Conservation (phyloP, 306 rosid genomes). For the Ormosia emarginata region DNA sequence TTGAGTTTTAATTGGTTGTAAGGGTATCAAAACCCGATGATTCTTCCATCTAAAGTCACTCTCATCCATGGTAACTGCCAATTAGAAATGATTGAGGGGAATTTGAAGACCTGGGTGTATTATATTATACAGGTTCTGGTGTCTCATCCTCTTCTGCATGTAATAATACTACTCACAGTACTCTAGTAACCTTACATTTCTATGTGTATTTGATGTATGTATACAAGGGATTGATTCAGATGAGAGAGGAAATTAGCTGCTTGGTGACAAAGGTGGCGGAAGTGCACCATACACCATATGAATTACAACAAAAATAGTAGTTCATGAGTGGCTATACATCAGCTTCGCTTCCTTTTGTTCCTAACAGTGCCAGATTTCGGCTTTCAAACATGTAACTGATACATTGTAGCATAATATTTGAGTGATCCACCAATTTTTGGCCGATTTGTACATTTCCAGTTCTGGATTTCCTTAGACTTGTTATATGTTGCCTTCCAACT, state of each 20-base stretch:
- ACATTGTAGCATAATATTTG: not conserved
- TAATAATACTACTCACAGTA: constrained; percentile 12
- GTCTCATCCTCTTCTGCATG: constrained; percentile 25
- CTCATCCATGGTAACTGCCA: constrained; percentile 7
- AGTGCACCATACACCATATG: constrained; percentile 15
- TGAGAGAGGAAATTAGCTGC: not conserved
- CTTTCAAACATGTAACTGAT: constrained; percentile 5
- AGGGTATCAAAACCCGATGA: constrained; percentile 40
- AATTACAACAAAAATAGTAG: constrained; percentile 16
- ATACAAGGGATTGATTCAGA: constrained; percentile 24
- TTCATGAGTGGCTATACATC: not conserved
- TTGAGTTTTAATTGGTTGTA: constrained; percentile 34
- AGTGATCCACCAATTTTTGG: constrained; percentile 18
- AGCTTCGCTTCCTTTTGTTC: not conserved
- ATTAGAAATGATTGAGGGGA: constrained; percentile 3
- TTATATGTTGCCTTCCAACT: not conserved
- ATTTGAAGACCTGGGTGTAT: constrained; percentile 25
- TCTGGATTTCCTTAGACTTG: not conserved
- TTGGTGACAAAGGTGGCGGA: constrained; percentile 9
- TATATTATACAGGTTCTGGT: constrained; percentile 26
- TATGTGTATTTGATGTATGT: constrained; percentile 13
- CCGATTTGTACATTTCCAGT: not conserved
- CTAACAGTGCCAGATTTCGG: not conserved
- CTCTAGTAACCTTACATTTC: constrained; percentile 17
- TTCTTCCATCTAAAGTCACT: constrained; percentile 38